phyloP scores from a whole-genome alignment of 2,329 filamentous ascomycete genomes.

The Macrophomina tecta region DNA sequence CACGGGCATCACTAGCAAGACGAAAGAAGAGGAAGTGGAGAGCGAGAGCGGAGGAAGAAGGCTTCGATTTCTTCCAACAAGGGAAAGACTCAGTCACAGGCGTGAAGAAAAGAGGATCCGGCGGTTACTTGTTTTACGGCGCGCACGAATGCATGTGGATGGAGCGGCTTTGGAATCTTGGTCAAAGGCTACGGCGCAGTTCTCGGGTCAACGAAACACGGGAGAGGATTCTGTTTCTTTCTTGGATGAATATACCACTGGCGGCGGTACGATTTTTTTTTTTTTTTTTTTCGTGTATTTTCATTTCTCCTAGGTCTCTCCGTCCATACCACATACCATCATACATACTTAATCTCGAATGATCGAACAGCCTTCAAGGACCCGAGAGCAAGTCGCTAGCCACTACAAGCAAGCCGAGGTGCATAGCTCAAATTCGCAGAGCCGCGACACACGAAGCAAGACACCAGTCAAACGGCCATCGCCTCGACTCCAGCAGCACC shows the following conservation, averaged over 20 bases:
- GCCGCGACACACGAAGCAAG: background rate
- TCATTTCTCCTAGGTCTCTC: background rate
- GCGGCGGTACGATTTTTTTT: conserved; percentile 10
- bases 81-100: background rate
- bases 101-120: background rate
- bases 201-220: conserved; percentile 13
- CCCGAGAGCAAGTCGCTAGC: background rate
- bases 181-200: conserved; percentile 9
- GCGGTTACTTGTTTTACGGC: conserved; percentile 1
- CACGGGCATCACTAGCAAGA: background rate
- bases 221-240: background rate
- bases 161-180: background rate
- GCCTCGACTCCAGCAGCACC: background rate
- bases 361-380: background rate
- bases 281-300: background rate
- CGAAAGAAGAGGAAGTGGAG: background rate
- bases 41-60: background rate
- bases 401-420: too few relatives aligned
- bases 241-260: conserved; percentile 7
- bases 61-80: background rate
- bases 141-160: conserved; percentile 9
- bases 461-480: background rate
- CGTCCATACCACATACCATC: conserved; percentile 2
- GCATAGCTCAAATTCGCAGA: background rate
- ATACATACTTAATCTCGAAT: conserved; percentile 14